These are phyloP conservation scores for Talaromyces funiculosus DNA, from an alignment of 2,329 filamentous ascomycete species.

Conservation along the genomic window DNA sequence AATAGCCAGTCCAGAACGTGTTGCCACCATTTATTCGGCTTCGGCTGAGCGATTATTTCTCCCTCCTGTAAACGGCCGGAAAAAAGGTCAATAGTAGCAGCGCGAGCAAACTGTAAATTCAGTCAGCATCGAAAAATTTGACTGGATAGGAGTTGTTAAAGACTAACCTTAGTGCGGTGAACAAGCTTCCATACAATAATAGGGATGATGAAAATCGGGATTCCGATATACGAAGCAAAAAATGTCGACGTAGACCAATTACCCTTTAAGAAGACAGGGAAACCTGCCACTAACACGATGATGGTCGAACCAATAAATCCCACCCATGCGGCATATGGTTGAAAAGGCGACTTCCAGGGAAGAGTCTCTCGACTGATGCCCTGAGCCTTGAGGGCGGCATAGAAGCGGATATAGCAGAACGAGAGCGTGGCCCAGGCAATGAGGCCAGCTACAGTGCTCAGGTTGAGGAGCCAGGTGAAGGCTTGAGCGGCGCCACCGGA, in stretches of 20 bases:
- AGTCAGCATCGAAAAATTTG: conserved; percentile 8
- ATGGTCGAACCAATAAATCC: conserved; percentile 54
- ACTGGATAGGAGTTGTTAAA: not conserved
- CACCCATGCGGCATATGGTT: conserved; percentile 59
- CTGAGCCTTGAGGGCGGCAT: conserved; percentile 36
- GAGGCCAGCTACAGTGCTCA: conserved; percentile 43
- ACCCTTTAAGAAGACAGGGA: conserved; percentile 44
- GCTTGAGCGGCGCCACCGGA: conserved; percentile 29
- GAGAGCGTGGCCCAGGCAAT: conserved; percentile 51
- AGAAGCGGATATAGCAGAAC: conserved; percentile 49
- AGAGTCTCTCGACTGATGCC: conserved; percentile 29
- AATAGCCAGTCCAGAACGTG: conserved; percentile 16
- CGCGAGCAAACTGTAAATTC: conserved; percentile 20
- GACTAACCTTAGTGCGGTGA: conserved; percentile 33
- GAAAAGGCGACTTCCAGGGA: conserved; percentile 45
- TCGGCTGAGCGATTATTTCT: conserved; percentile 20
- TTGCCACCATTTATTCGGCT: conserved; percentile 18
- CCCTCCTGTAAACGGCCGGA: conserved; percentile 28
- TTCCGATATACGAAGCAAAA: conserved; percentile 38
- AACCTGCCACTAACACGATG: conserved; percentile 62
- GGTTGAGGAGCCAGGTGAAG: conserved; percentile 39
- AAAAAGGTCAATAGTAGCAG: conserved; percentile 27
- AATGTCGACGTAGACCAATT: conserved; percentile 27
- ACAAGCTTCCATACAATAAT: conserved; percentile 40
- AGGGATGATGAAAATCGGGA: conserved; percentile 39